A percentile compares a stretch with the other conserved stretches of the same genome.
Evolutionary conservation across 2,329 filamentous ascomycete species (phyloP).

Genomic region (Arthrinium phaeospermum): DNA sequence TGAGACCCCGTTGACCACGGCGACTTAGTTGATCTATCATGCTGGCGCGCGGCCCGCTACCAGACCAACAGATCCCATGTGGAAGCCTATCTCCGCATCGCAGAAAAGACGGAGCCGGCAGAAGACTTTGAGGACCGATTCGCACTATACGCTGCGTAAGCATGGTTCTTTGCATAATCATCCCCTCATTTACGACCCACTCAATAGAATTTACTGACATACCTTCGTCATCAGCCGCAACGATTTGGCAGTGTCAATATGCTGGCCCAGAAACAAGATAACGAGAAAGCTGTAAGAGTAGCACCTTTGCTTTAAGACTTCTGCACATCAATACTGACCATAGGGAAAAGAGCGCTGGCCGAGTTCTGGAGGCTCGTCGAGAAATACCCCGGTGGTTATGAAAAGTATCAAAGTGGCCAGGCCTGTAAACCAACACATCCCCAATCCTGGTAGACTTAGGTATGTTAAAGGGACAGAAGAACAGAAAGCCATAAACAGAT

Average conservation of each 20-base stretch:
- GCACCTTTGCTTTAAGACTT: background rate
- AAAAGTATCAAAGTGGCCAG: background rate
- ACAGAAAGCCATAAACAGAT: no score
- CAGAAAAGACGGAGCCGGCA: background rate
- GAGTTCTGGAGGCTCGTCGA: background rate
- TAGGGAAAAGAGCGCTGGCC: background rate
- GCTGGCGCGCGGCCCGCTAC: background rate
- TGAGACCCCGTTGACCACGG: no score
- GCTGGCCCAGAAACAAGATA: background rate
- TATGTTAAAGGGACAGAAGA: no score
- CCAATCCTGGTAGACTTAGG: no score
- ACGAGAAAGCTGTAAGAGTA: background rate
- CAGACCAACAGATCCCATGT: background rate
- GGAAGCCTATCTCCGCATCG: background rate
- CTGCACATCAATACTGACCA: background rate
- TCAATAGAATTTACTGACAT: background rate
- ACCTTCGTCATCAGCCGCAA: background rate
- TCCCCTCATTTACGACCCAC: background rate
- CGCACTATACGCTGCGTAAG: background rate
- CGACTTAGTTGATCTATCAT: background rate
- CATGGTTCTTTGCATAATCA: background rate
- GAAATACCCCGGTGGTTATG: background rate
- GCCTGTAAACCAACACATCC: no score
- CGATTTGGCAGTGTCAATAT: background rate
- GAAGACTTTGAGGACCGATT: background rate